phyloP scores from a whole-genome alignment of 139 green algal genomes.

The Coelastrella sp. region DNA sequence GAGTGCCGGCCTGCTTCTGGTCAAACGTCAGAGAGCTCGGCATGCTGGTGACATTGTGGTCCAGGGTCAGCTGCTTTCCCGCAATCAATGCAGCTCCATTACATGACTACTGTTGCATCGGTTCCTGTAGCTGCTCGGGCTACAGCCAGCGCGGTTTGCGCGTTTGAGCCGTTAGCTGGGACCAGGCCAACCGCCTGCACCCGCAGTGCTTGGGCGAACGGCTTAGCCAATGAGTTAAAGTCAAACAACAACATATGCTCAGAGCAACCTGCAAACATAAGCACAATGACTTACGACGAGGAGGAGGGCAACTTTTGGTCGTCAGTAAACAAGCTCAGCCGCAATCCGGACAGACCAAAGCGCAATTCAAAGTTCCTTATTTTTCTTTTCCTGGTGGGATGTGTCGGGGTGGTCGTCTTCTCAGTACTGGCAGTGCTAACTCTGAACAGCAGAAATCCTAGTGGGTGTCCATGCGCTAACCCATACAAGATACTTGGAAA shows the following conservation, averaged over 20 bases:
- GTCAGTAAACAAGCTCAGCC: constrained; percentile 41
- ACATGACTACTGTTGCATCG: no score
- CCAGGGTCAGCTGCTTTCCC: no score
- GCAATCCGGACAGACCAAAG: constrained; percentile 40
- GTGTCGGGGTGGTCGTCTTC: constrained; percentile 43
- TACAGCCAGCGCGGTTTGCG: background rate
- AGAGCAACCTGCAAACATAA: background rate
- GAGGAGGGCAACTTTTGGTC: constrained; percentile 33
- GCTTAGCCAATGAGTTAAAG: no score
- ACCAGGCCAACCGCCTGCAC: background rate
- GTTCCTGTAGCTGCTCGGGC: no score
- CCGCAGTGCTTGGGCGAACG: background rate
- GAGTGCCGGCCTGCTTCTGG: no score
- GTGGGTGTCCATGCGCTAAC: constrained; percentile 29
- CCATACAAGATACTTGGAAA: constrained; percentile 30
- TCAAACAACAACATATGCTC: background rate
- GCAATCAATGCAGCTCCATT: no score
- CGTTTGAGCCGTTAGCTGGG: constrained; percentile 3
- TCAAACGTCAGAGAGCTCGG: no score
- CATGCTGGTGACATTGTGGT: no score
- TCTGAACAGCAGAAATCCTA: background rate
- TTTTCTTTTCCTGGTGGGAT: constrained; percentile 21
- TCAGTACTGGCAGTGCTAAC: constrained; percentile 38
- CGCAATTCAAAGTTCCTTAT: constrained; percentile 44
- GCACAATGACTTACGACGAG: constrained; percentile 5